Conservation (phyloP, 345 rosid genomes). For the Lepidium aucheri region DNA sequence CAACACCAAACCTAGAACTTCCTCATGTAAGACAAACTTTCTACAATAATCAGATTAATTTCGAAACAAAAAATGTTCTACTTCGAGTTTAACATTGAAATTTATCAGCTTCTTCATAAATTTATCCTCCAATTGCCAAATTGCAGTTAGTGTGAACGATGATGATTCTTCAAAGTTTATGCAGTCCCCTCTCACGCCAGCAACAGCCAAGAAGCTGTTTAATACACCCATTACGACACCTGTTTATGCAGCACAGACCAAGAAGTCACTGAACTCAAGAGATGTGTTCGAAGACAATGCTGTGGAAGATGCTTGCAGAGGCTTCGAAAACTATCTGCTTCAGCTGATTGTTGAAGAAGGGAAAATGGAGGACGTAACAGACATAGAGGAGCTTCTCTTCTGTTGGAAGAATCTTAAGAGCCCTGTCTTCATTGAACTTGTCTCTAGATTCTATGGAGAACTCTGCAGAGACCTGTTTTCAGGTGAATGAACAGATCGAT, state of each 20-base stretch:
- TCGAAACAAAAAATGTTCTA: background rate
- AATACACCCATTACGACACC: conserved; percentile 54
- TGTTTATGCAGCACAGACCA: conserved; percentile 19
- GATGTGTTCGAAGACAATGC: conserved; percentile 27
- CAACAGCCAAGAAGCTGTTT: conserved; percentile 37
- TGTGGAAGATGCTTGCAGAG: conserved; percentile 71
- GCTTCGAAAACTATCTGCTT: conserved; percentile 79
- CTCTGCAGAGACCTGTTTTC: conserved; percentile 47
- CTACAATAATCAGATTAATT: background rate
- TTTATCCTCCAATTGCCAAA: background rate
- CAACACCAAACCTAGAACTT: conserved; percentile 27
- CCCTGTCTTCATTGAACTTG: conserved; percentile 67
- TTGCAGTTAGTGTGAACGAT: conserved; percentile 19
- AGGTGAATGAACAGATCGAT: conserved; percentile 8
- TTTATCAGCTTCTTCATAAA: background rate
- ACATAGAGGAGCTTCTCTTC: conserved; percentile 77
- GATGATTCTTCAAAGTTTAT: conserved; percentile 16
- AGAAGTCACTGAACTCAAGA: conserved; percentile 12
- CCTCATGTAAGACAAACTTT: conserved; percentile 24
- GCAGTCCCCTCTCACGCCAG: conserved; percentile 52
- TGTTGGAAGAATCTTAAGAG: conserved; percentile 80
- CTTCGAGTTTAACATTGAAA: background rate
- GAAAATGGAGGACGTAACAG: conserved; percentile 57
- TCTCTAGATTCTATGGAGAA: conserved; percentile 73
- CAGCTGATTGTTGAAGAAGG: conserved; percentile 81